Evolutionary conservation across 257 asterid genomes (phyloP).

Genomic region (Pogostemon cablin): DNA sequence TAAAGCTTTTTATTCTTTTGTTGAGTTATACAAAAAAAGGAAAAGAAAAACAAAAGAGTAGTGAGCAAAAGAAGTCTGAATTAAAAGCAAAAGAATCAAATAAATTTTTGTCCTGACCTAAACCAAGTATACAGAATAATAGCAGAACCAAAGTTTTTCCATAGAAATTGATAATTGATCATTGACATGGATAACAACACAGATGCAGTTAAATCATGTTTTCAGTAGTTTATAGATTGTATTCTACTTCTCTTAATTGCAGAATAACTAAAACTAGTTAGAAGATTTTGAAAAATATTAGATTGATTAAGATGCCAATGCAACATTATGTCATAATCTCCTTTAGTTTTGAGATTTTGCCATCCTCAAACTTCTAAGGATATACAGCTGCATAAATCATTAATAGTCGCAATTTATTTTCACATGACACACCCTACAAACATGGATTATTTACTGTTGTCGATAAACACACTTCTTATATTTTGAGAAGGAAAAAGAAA

Average conservation of each 20-base stretch:
- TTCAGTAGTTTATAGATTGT: too few relatives aligned
- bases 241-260: too few relatives aligned
- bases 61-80: too few relatives aligned
- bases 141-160: too few relatives aligned
- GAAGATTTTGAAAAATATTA: too few relatives aligned
- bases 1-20: not conserved
- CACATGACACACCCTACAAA: conserved; percentile 84
- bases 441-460: conserved; percentile 25
- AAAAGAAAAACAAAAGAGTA: not conserved
- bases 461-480: conserved; percentile 20
- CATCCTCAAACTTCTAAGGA: conserved; percentile 96
- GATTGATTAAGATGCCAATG: not conserved
- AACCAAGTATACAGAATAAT: too few relatives aligned
- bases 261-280: too few relatives aligned
- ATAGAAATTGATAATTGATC: too few relatives aligned
- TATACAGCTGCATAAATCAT: conserved; percentile 94
- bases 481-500: conserved; percentile 17
- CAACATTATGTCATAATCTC: conserved; percentile 52
- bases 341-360: conserved; percentile 79
- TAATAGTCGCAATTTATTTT: conserved; percentile 83
- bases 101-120: too few relatives aligned
- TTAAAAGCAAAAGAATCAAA: too few relatives aligned
- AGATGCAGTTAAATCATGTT: too few relatives aligned
- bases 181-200: too few relatives aligned
- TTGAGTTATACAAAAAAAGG: not conserved